These are phyloP conservation scores for Pleodorina starrii DNA, from an alignment of 139 green algal species.

Conservation along the genomic window DNA sequence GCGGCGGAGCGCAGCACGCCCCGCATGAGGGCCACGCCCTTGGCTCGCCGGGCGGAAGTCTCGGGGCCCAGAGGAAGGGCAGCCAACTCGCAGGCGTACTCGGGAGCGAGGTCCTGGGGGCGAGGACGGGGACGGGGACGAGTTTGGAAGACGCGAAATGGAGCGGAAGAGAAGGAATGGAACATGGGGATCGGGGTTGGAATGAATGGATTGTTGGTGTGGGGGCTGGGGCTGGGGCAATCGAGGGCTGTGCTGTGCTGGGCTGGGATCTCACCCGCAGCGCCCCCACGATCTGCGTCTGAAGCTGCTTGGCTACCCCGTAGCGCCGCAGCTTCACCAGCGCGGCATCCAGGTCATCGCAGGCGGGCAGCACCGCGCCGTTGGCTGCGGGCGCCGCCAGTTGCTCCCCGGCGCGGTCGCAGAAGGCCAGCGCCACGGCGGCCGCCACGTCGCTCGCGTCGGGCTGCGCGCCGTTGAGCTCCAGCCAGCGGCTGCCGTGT, in stretches of 20 bases:
- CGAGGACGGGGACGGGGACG: no score
- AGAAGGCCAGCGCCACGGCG: slow-evolving; percentile 58
- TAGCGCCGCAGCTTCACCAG: slow-evolving; percentile 46
- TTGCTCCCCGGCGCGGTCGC: slow-evolving; percentile 54
- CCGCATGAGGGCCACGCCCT: slow-evolving; percentile 42
- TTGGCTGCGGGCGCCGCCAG: background rate
- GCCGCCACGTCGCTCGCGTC: slow-evolving; percentile 55
- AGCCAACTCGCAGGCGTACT: slow-evolving; percentile 59
- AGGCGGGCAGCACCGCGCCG: slow-evolving; percentile 47
- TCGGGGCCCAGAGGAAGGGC: slow-evolving; percentile 48
- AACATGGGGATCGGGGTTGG: no score
- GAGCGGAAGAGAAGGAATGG: no score
- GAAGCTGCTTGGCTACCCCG: slow-evolving; percentile 57
- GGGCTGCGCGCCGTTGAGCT: slow-evolving; percentile 18
- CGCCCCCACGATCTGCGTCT: slow-evolving; percentile 59
- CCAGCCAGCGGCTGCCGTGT: slow-evolving; percentile 42
- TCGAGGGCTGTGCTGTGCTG: no score
- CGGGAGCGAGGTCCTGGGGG: slow-evolving; percentile 56
- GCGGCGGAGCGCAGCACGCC: slow-evolving; percentile 2
- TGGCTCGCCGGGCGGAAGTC: slow-evolving; percentile 20
- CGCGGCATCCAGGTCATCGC: slow-evolving; percentile 59
- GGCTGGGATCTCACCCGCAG: slow-evolving; percentile 64
- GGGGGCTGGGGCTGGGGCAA: no score
- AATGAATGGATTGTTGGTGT: no score
- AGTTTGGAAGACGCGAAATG: no score